These are phyloP conservation scores for Diaporthe citriasiana DNA, from an alignment of 2,329 filamentous ascomycete species.

Conservation along the genomic window DNA sequence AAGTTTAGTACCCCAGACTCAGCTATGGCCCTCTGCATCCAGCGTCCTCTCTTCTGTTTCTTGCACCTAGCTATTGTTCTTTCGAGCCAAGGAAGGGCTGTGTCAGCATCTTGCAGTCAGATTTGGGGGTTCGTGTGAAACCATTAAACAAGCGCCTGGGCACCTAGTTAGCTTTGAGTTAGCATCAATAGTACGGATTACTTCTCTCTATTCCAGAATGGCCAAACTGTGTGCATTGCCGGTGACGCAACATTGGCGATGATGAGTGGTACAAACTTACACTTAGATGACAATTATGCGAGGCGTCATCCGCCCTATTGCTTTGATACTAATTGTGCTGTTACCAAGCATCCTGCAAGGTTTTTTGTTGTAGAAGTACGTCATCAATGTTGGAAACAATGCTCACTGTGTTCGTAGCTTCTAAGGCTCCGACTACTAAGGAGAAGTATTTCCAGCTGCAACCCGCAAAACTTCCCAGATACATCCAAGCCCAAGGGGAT, in stretches of 20 bases:
- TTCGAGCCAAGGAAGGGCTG: background rate
- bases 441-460: background rate
- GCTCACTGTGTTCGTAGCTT: background rate
- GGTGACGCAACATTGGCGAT: background rate
- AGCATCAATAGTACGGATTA: background rate
- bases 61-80: background rate
- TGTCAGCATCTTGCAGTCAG: background rate
- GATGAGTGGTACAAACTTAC: background rate
- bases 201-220: background rate
- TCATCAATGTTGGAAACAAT: background rate
- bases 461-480: background rate
- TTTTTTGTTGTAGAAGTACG: background rate
- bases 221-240: background rate
- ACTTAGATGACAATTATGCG: background rate
- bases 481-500: background rate
- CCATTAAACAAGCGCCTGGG: background rate
- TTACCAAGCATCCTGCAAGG: slow-evolving; percentile 2
- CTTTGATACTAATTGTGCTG: background rate
- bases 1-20: background rate
- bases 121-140: background rate
- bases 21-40: background rate
- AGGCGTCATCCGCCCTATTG: background rate
- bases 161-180: slow-evolving; percentile 9
- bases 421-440: background rate
- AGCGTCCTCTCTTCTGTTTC: background rate